Evolutionary conservation across 1,284 basidiomycete species (phyloP).

Genomic region (Leccinum insolens): DNA sequence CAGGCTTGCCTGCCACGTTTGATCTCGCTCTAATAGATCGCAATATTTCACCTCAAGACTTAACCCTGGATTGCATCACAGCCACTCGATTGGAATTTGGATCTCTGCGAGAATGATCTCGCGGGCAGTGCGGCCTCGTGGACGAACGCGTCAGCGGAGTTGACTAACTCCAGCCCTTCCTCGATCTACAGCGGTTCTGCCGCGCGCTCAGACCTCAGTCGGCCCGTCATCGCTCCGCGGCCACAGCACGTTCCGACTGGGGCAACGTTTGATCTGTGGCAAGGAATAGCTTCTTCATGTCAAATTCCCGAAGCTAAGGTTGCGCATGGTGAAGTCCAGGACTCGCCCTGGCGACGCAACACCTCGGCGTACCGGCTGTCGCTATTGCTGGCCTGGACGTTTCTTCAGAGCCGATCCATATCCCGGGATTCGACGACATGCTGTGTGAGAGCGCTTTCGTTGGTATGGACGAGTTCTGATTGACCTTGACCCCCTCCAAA

Average conservation of each 20-base stretch:
- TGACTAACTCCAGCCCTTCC: conserved; percentile 38
- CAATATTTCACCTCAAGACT: conserved; percentile 19
- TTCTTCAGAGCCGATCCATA: conserved; percentile 6
- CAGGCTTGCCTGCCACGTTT: conserved; percentile 20
- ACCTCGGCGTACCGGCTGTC: neutral
- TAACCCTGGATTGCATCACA: conserved; percentile 15
- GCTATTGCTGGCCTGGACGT: conserved; percentile 13
- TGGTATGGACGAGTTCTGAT: conserved; percentile 12
- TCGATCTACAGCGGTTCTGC: conserved; percentile 52
- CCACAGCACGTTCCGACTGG: conserved; percentile 32
- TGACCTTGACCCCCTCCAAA: neutral
- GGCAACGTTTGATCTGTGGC: conserved; percentile 29
- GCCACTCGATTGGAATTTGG: conserved; percentile 8
- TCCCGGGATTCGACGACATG: conserved; percentile 25
- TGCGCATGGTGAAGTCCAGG: conserved; percentile 3
- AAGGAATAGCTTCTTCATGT: conserved; percentile 15
- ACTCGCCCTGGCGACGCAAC: conserved; percentile 11
- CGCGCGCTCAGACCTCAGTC: conserved; percentile 40
- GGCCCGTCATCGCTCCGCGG: conserved; percentile 38
- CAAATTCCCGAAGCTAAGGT: conserved; percentile 8
- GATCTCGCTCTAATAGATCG: conserved; percentile 36
- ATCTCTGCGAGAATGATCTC: conserved; percentile 13
- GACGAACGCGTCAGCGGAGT: conserved; percentile 7
- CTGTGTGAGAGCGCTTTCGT: conserved; percentile 19
- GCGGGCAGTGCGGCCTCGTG: conserved; percentile 13